Evolutionary conservation across 2,329 filamentous ascomycete species (phyloP).

Genomic region (Ophiostoma quercus): DNA sequence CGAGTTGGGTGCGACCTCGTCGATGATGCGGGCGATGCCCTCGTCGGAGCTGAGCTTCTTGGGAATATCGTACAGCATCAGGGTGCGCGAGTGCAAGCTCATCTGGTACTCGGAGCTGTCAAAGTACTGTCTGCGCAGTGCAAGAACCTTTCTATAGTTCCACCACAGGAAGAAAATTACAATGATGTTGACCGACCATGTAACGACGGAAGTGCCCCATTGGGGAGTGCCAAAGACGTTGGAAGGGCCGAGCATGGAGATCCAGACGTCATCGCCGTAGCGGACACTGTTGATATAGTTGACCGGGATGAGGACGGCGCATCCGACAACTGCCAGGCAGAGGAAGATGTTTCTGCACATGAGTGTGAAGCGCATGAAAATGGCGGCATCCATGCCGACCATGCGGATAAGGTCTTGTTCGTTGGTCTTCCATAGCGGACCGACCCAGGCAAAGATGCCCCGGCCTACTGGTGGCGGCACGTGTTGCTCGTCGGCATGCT

Average conservation of each 20-base stretch:
- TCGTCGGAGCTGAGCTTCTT: conserved; percentile 73
- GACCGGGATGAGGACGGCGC: conserved; percentile 73
- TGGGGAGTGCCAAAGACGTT: conserved; percentile 49
- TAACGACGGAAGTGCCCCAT: conserved; percentile 56
- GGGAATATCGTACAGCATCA: conserved; percentile 79
- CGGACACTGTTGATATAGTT: conserved; percentile 55
- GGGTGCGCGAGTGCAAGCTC: conserved; percentile 70
- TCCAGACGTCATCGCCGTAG: conserved; percentile 40
- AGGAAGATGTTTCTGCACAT: conserved; percentile 94
- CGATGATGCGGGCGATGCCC: conserved; percentile 77
- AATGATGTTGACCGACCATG: conserved; percentile 65
- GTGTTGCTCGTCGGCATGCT: conserved; percentile 86
- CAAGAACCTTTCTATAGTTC: conserved; percentile 73
- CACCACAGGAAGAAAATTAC: conserved; percentile 80
- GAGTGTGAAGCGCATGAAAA: conserved; percentile 81
- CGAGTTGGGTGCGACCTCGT: conserved; percentile 70
- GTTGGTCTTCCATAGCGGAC: conserved; percentile 68
- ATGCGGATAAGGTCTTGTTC: conserved; percentile 74
- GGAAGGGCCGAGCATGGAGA: conserved; percentile 56
- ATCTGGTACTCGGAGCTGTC: conserved; percentile 81
- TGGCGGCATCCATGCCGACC: conserved; percentile 82
- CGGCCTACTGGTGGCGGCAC: conserved; percentile 80
- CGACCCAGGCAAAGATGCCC: conserved; percentile 82
- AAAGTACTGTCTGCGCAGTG: conserved; percentile 72
- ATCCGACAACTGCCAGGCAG: conserved; percentile 64